Conservation (phyloP, 78 protist species). For the Bodo saltans region DNA sequence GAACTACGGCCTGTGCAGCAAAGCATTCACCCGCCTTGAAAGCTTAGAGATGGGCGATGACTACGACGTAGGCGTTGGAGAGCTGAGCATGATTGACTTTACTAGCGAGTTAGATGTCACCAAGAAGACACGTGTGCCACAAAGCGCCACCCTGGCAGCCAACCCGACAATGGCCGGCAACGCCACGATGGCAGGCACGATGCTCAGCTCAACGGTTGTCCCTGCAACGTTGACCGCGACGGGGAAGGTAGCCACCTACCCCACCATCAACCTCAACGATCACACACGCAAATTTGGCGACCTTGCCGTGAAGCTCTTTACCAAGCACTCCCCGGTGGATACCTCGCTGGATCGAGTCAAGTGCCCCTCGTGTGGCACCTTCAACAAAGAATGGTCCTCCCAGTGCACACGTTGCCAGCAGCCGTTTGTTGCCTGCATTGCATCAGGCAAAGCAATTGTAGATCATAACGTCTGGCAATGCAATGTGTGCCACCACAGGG, state of each 20-base stretch:
- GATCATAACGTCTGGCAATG: background rate
- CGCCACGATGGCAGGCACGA: background rate
- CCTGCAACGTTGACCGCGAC: background rate
- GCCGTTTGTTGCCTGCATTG: background rate
- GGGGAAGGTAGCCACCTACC: background rate
- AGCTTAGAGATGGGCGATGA: conserved; percentile 16
- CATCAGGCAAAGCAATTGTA: background rate
- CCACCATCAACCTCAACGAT: background rate
- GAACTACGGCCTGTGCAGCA: conserved; percentile 48
- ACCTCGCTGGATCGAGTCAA: background rate
- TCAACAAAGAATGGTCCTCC: background rate
- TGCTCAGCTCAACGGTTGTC: background rate
- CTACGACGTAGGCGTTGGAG: background rate
- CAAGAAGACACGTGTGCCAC: too few species aligned
- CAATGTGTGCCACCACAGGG: background rate
- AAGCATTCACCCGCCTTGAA: conserved; percentile 61
- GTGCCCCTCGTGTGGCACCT: background rate
- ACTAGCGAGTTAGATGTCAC: too few species aligned
- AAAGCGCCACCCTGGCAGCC: too few species aligned
- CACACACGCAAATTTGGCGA: background rate
- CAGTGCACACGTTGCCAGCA: background rate
- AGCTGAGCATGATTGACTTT: too few species aligned
- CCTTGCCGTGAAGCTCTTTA: background rate
- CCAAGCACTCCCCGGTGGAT: background rate
- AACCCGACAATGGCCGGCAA: background rate